Percentiles rank a stretch among this genome's conserved stretches.
Conservation (phyloP, 192 early-diverging fungal genomes). For the Umbelopsis sp. region DNA sequence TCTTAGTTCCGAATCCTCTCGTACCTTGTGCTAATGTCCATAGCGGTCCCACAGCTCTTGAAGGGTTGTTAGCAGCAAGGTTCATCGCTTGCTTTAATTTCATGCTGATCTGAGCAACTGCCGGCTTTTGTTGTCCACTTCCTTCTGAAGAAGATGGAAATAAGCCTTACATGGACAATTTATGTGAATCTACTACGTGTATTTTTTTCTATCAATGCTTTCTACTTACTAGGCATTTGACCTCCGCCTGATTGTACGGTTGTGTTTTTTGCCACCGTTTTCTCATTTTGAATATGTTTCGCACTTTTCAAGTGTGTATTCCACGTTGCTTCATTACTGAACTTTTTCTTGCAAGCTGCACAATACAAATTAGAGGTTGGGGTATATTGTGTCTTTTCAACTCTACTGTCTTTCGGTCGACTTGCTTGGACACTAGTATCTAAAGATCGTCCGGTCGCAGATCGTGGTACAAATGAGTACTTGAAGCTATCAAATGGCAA, state of each 20-base stretch:
- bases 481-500: background rate
- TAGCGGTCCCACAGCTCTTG: slow-evolving; percentile 34
- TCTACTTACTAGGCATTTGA: slow-evolving; percentile 14
- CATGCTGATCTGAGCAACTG: background rate
- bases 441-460: background rate
- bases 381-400: background rate
- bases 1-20: background rate
- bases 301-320: slow-evolving; percentile 50
- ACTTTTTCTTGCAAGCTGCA: slow-evolving; percentile 49
- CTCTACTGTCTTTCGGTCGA: background rate
- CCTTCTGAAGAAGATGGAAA: background rate
- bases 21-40: slow-evolving; percentile 47
- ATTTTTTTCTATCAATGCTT: slow-evolving; percentile 3
- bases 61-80: slow-evolving; percentile 32
- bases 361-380: slow-evolving; percentile 30
- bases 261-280: slow-evolving; percentile 30
- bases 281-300: slow-evolving; percentile 50
- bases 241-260: background rate
- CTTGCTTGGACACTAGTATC: too few species aligned
- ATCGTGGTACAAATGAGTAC: background rate
- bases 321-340: slow-evolving; percentile 48
- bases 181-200: background rate
- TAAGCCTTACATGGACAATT: slow-evolving; percentile 1
- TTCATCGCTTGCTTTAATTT: slow-evolving; percentile 32
- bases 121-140: background rate